phyloP scores from a whole-genome alignment of 2,329 filamentous ascomycete species.

The Ceratocystis harringtonii region DNA sequence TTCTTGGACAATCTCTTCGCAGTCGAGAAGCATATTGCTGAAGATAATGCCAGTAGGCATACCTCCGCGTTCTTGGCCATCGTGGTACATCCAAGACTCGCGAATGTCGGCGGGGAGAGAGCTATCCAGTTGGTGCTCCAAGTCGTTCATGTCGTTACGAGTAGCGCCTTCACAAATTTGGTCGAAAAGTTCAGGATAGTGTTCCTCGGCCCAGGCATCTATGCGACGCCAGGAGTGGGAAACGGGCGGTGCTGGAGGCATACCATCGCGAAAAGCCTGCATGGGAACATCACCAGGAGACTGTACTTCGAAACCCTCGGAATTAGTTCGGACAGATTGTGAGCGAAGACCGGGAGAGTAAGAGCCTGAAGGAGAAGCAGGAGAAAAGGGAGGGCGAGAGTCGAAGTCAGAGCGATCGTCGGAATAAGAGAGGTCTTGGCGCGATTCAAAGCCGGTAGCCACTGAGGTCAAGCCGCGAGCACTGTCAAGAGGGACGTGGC shows the following conservation, averaged over 20 bases:
- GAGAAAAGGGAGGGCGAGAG: conserved; percentile 27
- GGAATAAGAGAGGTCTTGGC: conserved; percentile 64
- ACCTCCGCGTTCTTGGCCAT: conserved; percentile 93
- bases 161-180: conserved; percentile 88
- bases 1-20: conserved; percentile 94
- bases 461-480: conserved; percentile 74
- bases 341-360: conserved; percentile 87
- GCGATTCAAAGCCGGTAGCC: conserved; percentile 78
- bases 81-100: conserved; percentile 79
- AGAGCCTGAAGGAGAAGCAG: conserved; percentile 36
- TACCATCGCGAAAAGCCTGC: conserved; percentile 86
- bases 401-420: conserved; percentile 31
- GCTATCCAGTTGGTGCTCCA: conserved; percentile 91
- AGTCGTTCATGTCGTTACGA: conserved; percentile 85
- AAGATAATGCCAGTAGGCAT: conserved; percentile 86
- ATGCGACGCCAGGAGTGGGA: conserved; percentile 87
- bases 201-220: conserved; percentile 82
- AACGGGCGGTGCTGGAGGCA: conserved; percentile 77
- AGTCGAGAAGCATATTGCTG: conserved; percentile 87
- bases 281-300: conserved; percentile 78
- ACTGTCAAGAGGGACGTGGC: conserved; percentile 77
- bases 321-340: conserved; percentile 49
- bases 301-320: conserved; percentile 54
- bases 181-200: conserved; percentile 88
- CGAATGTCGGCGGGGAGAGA: conserved; percentile 85